These are phyloP conservation scores for Thraustochytrium striatum DNA, from an alignment of 352 stramenopile species.

Conservation along the genomic window DNA sequence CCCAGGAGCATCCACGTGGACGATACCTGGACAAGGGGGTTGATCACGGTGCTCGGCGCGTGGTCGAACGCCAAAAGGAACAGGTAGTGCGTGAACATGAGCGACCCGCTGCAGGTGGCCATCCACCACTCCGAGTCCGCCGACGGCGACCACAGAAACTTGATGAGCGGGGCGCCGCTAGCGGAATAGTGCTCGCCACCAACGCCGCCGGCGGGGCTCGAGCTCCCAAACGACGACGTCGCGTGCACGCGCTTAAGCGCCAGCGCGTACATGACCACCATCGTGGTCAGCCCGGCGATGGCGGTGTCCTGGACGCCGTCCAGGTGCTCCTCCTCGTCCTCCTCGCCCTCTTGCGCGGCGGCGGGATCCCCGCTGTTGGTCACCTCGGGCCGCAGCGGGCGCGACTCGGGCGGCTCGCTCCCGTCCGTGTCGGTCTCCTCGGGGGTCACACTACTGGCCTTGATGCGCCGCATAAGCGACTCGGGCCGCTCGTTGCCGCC, in stretches of 20 bases:
- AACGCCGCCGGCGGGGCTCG: too few species aligned
- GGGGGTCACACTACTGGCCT: background rate
- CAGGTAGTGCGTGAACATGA: conserved; percentile 49
- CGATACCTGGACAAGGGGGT: conserved; percentile 38
- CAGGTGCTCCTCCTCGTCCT: conserved; percentile 28
- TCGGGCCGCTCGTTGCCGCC: background rate
- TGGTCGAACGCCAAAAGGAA: conserved; percentile 43
- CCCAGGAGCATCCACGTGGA: conserved; percentile 37
- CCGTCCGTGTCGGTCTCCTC: background rate
- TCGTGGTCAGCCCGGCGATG: conserved; percentile 21
- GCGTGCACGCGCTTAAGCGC: conserved; percentile 36
- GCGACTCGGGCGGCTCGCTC: too few species aligned
- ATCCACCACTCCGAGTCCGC: conserved; percentile 49
- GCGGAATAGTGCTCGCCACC: too few species aligned
- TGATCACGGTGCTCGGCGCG: conserved; percentile 46
- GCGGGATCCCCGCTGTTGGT: background rate
- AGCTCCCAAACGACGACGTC: background rate
- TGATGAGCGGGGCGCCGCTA: background rate
- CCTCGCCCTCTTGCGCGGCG: background rate
- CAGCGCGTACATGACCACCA: conserved; percentile 37
- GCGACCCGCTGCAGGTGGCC: conserved; percentile 27
- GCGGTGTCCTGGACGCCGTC: conserved; percentile 43
- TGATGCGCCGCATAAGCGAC: background rate
- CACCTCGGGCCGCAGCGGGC: too few species aligned
- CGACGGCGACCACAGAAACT: conserved; percentile 40